These are phyloP conservation scores for Alnus rubra DNA, from an alignment of 306 rosid species.

Conservation along the genomic window DNA sequence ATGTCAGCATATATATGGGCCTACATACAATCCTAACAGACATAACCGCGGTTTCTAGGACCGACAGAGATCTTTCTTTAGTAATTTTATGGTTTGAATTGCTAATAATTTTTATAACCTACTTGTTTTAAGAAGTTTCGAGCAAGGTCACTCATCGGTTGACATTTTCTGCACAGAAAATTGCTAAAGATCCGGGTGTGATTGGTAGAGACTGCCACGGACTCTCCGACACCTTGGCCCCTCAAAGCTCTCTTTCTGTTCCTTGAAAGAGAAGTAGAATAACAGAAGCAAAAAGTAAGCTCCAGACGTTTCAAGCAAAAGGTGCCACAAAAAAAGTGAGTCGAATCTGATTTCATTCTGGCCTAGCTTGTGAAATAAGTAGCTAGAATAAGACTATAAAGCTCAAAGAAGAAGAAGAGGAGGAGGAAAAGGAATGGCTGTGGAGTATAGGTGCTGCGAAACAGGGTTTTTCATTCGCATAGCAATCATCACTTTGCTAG, in stretches of 20 bases:
- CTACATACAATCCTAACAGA: too few relatives aligned
- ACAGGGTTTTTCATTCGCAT: constrained; percentile 60
- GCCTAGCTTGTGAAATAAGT: background rate
- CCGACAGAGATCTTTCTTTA: too few relatives aligned
- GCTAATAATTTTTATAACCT: too few relatives aligned
- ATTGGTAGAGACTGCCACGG: background rate
- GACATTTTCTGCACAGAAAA: too few relatives aligned
- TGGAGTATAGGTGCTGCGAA: constrained; percentile 57
- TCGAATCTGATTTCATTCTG: constrained; percentile 17
- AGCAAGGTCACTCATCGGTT: too few relatives aligned
- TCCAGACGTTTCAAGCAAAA: background rate
- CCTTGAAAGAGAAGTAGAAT: background rate
- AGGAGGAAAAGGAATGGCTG: constrained; percentile 54
- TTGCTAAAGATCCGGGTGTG: too few relatives aligned
- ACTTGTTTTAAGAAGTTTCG: too few relatives aligned
- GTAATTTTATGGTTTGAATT: too few relatives aligned
- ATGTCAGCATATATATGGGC: background rate
- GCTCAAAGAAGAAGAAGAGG: constrained; percentile 10
- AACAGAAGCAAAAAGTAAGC: background rate
- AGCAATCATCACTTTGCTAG: constrained; percentile 50
- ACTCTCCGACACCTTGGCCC: background rate
- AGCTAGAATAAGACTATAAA: background rate
- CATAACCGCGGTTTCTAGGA: too few relatives aligned
- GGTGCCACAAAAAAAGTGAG: background rate
- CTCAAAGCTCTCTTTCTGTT: background rate